Base-by-base conservation (phyloP, 2,329 filamentous ascomycete genomes). In the Monosporascus sp. region DNA sequence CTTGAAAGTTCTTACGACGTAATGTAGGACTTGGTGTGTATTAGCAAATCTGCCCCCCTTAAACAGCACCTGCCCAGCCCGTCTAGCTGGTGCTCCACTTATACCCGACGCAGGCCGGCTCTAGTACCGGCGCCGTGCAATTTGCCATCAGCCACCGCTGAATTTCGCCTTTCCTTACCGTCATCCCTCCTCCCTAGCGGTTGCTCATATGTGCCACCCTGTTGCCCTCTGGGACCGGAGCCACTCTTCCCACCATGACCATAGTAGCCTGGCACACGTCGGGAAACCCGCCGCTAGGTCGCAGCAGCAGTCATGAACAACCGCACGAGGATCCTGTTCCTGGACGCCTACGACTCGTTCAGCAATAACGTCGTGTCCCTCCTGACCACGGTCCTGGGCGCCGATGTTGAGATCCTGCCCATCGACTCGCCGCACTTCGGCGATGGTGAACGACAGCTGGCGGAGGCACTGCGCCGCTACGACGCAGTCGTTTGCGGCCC, bases 301-400 rank as follows among this genome's bases (percentile, higher is more conserved):
- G 5, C 31, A 35, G 31, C 31, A 35, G 31, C 31, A 27, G 17
- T 22, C 43, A 70, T 70, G 69, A 58, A 35, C 31, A 35, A 54
- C 50, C 63, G 62, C 43, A 65, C 67, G 57, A 75, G 76, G 55
- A 87, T 97, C 57, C 82, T 97, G 58, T 96, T 96, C 72, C 79
- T 99, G 61, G 94, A 97, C 70, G 92, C 93, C 57, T 96, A 96
- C 72, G 94, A 99, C 74, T 97, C 92, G 43, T 99, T 97, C 72
- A 90, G 91, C 52, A 92, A 96, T 73, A 97, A 97, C 73, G 94
- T 97, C 64, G 85, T 95, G 50, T 86, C 89, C 6, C 81, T 96
- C 36, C 78, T 97, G 47, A 81, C 87, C 61, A 83, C 86, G 4
- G 78, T 83, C 3, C 78, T 96, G 8, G 73, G 79, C 54, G 87